Percentiles rank a stretch among this genome's conserved stretches.
phyloP scores from a whole-genome alignment of 73 alveolate species.

The Paramecium sexaurelia region DNA sequence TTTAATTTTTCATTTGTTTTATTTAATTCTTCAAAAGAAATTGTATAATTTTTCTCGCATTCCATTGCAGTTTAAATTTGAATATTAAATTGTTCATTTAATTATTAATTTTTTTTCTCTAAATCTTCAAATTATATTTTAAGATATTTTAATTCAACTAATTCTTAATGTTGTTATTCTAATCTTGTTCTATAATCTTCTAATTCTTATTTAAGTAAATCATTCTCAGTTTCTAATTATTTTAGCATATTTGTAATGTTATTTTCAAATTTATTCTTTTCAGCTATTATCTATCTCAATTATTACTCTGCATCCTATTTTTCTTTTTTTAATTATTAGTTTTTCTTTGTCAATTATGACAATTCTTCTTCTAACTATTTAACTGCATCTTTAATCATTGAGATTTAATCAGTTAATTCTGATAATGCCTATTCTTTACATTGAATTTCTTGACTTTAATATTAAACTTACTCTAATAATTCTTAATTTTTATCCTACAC shows the following conservation, averaged over 20 bases:
- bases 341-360: background rate
- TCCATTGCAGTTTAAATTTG: slow-evolving; percentile 15
- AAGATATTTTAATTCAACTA: slow-evolving; percentile 40
- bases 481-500: slow-evolving; percentile 44
- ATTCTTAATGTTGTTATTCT: slow-evolving; percentile 10
- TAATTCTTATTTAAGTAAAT: slow-evolving; percentile 15
- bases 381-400: slow-evolving; percentile 40
- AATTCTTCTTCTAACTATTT: slow-evolving; percentile 21
- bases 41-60: background rate
- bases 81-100: slow-evolving; percentile 3
- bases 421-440: background rate
- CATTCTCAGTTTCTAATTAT: slow-evolving; percentile 15
- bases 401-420: background rate
- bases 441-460: background rate
- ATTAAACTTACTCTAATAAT: background rate
- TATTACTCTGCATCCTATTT: background rate
- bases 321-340: background rate
- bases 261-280: background rate
- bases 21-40: slow-evolving; percentile 11
- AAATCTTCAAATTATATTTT: slow-evolving; percentile 25
- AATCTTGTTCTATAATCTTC: slow-evolving; percentile 35
- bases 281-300: background rate
- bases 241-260: background rate
- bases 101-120: background rate
- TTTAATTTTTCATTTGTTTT: background rate